Conservation (phyloP, 177 flowering plant genomes). For the Vitis hybrid region DNA sequence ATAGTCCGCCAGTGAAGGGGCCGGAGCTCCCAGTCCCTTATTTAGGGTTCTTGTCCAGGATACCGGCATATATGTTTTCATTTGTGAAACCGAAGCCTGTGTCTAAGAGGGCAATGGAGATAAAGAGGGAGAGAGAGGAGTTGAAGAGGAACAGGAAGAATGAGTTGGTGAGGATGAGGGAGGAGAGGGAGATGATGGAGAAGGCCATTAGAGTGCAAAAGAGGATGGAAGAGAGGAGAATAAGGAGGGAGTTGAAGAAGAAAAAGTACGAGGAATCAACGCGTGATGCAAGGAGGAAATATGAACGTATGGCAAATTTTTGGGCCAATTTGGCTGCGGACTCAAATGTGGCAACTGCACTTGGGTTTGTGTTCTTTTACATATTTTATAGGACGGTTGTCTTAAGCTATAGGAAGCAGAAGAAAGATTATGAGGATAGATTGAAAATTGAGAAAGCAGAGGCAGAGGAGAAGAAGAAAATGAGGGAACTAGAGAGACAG, state of each 20-base stretch:
- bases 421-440: constrained; percentile 93
- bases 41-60: constrained; percentile 52
- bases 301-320: constrained; percentile 35
- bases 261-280: constrained; percentile 45
- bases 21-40: constrained; percentile 71
- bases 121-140: constrained; percentile 57
- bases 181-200: constrained; percentile 63
- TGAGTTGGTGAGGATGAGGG: constrained; percentile 46
- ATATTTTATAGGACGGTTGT: constrained; percentile 79
- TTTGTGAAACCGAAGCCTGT: constrained; percentile 50
- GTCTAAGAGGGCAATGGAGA: constrained; percentile 67
- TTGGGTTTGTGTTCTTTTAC: constrained; percentile 71
- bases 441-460: constrained; percentile 89
- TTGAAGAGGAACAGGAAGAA: constrained; percentile 40
- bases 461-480: constrained; percentile 85
- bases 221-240: constrained; percentile 61
- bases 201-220: constrained; percentile 46
- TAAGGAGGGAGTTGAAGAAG: constrained; percentile 45
- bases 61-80: constrained; percentile 35
- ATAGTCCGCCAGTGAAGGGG: constrained; percentile 71
- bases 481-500: constrained; percentile 74
- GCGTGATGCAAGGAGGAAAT: constrained; percentile 37
- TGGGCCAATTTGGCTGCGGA: constrained; percentile 64
- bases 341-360: constrained; percentile 46
- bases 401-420: constrained; percentile 61